Evolutionary conservation across 176 grass and related monocot species (phyloP).

Genomic region (Poa annua): DNA sequence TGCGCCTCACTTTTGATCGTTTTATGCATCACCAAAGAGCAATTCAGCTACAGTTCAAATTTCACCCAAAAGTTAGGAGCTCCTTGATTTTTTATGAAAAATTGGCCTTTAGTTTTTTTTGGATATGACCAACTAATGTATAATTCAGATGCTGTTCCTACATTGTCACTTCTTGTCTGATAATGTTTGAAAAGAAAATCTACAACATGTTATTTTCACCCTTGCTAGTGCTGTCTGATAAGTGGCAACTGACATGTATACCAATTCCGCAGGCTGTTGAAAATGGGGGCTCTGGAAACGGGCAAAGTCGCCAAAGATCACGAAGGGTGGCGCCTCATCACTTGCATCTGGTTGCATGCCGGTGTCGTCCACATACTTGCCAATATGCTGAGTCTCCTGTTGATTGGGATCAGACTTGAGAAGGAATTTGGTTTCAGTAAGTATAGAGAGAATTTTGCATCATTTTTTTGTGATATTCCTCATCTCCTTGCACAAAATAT

Average conservation of each 20-base stretch:
- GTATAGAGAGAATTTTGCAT: slow-evolving; percentile 7
- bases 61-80: no score
- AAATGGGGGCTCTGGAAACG: slow-evolving; percentile 80
- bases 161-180: slow-evolving; percentile 4
- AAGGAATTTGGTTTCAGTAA: slow-evolving; percentile 96
- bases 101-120: no score
- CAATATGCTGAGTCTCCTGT: slow-evolving; percentile 86
- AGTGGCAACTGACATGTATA: slow-evolving; percentile 31
- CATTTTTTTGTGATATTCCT: neutral
- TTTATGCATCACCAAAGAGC: neutral
- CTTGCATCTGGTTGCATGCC: slow-evolving; percentile 97
- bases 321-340: slow-evolving; percentile 83
- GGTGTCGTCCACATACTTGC: slow-evolving; percentile 88
- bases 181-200: neutral
- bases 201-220: neutral
- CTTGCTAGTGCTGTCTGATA: slow-evolving; percentile 1
- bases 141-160: neutral
- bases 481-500: neutral
- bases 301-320: slow-evolving; percentile 68
- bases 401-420: slow-evolving; percentile 91
- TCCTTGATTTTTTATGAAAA: neutral
- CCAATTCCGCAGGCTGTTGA: slow-evolving; percentile 62
- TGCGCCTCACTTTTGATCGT: slow-evolving; percentile 4
- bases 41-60: neutral
- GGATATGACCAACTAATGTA: neutral